phyloP scores from a whole-genome alignment of 2,329 filamentous ascomycete genomes.

The Colletotrichum trifolii region DNA sequence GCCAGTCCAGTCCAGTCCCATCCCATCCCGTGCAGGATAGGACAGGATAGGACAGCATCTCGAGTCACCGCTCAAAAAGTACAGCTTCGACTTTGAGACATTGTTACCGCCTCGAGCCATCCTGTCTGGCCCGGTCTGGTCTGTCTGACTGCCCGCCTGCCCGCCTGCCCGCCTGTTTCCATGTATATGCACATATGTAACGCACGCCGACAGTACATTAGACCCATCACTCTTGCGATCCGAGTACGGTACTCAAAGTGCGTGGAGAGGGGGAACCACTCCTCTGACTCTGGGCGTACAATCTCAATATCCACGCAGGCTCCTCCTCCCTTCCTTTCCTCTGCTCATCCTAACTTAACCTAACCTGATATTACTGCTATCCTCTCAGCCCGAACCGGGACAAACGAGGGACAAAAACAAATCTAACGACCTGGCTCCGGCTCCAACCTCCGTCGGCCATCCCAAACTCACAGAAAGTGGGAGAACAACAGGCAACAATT shows the following conservation, averaged over 20 bases:
- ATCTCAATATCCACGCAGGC: slow-evolving; percentile 33
- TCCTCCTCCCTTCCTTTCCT: slow-evolving; percentile 17
- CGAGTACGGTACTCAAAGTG: neutral
- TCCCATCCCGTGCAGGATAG: no score
- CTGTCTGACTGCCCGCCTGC: neutral
- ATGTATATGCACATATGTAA: neutral
- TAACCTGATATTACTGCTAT: slow-evolving; percentile 24
- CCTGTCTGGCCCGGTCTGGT: slow-evolving; percentile 7
- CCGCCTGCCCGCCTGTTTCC: neutral
- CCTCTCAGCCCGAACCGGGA: neutral
- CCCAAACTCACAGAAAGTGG: neutral
- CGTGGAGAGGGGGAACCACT: neutral
- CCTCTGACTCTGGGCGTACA: slow-evolving; percentile 23
- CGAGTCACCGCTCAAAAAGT: slow-evolving; percentile 35
- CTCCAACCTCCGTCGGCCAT: slow-evolving; percentile 2
- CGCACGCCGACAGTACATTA: no score
- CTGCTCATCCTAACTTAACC: slow-evolving; percentile 20
- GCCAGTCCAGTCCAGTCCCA: neutral
- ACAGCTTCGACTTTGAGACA: slow-evolving; percentile 31
- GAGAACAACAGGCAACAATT: neutral
- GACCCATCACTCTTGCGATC: no score
- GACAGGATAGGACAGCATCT: slow-evolving; percentile 6
- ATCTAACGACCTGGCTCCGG: slow-evolving; percentile 1
- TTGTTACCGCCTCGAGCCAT: slow-evolving; percentile 35
- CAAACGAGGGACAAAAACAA: neutral